Conservation (phyloP, 2,329 filamentous ascomycete genomes). For the Bipolaris cookei region DNA sequence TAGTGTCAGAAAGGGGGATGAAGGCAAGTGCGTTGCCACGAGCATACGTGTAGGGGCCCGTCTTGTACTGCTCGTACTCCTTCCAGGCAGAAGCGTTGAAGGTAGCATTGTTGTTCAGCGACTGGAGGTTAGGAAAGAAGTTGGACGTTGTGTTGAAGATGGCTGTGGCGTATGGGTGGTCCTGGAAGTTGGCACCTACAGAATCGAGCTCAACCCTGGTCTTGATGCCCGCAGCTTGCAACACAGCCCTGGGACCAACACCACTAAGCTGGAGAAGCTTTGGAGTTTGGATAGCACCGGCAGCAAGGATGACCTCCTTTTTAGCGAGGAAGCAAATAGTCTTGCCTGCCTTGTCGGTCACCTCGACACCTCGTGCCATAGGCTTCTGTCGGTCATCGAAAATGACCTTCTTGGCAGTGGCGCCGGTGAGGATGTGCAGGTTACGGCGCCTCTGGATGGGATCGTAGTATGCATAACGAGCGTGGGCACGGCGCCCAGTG, state of each 20-base stretch:
- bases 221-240: constrained; percentile 38
- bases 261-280: constrained; percentile 54
- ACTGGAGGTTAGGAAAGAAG: constrained; percentile 32
- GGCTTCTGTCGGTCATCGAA: constrained; percentile 25
- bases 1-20: constrained; percentile 35
- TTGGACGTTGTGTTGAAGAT: constrained; percentile 32
- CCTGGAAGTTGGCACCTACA: constrained; percentile 47
- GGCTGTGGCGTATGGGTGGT: constrained; percentile 33
- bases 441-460: constrained; percentile 35
- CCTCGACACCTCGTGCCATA: constrained; percentile 28
- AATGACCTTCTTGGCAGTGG: constrained; percentile 30
- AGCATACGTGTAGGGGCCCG: constrained; percentile 39
- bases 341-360: constrained; percentile 19
- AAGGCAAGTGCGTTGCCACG: constrained; percentile 36
- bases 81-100: constrained; percentile 43
- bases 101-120: constrained; percentile 37
- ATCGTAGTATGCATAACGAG: constrained; percentile 42
- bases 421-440: constrained; percentile 33
- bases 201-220: constrained; percentile 37
- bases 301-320: constrained; percentile 65
- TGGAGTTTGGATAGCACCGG: constrained; percentile 63
- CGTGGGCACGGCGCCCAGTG: constrained; percentile 32
- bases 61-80: constrained; percentile 41
- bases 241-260: constrained; percentile 37
- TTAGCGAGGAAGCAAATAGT: constrained; percentile 27